Evolutionary conservation across 169 alveolate species (phyloP), one percentile per base, ranked within the genome.

Genomic region (Theileria annulata): DNA sequence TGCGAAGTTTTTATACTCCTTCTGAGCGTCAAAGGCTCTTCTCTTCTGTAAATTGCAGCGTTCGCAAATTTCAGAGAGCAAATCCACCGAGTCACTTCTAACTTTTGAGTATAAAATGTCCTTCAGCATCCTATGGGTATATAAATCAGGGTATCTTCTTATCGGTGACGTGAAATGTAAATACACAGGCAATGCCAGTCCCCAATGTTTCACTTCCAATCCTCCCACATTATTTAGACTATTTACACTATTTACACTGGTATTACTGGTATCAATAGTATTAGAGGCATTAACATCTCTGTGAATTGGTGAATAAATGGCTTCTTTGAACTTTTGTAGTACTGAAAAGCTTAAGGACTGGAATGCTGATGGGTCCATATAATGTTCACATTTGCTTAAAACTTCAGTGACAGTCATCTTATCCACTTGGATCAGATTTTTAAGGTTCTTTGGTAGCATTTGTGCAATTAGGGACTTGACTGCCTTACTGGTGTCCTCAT

Each of bases 91-190:
- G 51, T 76, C 74, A 19, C 66, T 81, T 21, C 58, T 31, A 21
- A 54, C 73, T 42, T 85, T 72, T 30, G 42, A 21, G 37, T 48
- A 35, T 21, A 76, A 49, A 13, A 78, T 75, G 49, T 77, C 51
- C 51, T 72, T 72, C 79, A 97, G 94, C 79, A 97, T 90, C 77
- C 99, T 91, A 80, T 97, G 99, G 19, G 97, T 98, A 54, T 95
- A 82, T 31, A 98, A 94, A 92, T 98, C 99, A 2, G 99, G 98
- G 91, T 98, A 98, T 83, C 99, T 93, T 88, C 99, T 94, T 68
- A 98, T 98, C 2, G 99, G 99, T n/a, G 99, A 96, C 9, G 99
- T 98, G 88, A 97, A 98, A 87, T 98, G 99, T 31, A 99, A 96
- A 84, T 98, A 98, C 33, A 96, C 89, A 49, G 95, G 97, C 70